These are phyloP conservation scores for Suillus tomentosus DNA, from an alignment of 768 basidiomycete genomes.

Conservation along the genomic window DNA sequence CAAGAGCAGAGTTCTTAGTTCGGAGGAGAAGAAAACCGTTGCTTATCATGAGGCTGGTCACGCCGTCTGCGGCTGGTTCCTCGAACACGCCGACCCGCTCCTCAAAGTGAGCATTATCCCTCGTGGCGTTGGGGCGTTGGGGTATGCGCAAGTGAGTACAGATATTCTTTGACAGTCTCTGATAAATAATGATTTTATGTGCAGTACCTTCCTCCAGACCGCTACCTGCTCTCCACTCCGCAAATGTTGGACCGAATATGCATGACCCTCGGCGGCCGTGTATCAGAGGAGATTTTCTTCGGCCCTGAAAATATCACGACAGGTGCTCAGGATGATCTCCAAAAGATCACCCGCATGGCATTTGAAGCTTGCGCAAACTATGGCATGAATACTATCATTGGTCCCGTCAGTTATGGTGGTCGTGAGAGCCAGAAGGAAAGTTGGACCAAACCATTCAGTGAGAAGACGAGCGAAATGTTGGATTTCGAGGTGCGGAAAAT, in stretches of 20 bases:
- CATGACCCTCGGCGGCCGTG: slow-evolving; percentile 97
- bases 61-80: slow-evolving; percentile 97
- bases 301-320: slow-evolving; percentile 90
- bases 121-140: slow-evolving; percentile 91
- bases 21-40: slow-evolving; percentile 97
- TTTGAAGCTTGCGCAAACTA: slow-evolving; percentile 95
- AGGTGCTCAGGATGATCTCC: slow-evolving; percentile 96
- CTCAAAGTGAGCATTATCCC: slow-evolving; percentile 99
- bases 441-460: slow-evolving; percentile 98
- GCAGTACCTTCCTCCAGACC: slow-evolving; percentile 92
- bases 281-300: slow-evolving; percentile 98
- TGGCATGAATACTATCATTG: slow-evolving; percentile 94
- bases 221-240: slow-evolving; percentile 92
- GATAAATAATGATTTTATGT: slow-evolving; percentile 15
- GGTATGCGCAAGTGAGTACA: slow-evolving; percentile 84
- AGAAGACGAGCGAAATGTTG: slow-evolving; percentile 94
- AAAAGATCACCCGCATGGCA: slow-evolving; percentile 98
- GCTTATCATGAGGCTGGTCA: slow-evolving; percentile 99
- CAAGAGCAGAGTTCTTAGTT: slow-evolving; percentile 90
- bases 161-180: slow-evolving; percentile 4
- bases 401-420: slow-evolving; percentile 96
- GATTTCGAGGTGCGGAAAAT: slow-evolving; percentile 93
- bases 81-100: slow-evolving; percentile 95
- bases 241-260: slow-evolving; percentile 96
- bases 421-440: slow-evolving; percentile 78